Conservation (phyloP, 2,329 filamentous ascomycete genomes). For the Claviceps sp. region DNA sequence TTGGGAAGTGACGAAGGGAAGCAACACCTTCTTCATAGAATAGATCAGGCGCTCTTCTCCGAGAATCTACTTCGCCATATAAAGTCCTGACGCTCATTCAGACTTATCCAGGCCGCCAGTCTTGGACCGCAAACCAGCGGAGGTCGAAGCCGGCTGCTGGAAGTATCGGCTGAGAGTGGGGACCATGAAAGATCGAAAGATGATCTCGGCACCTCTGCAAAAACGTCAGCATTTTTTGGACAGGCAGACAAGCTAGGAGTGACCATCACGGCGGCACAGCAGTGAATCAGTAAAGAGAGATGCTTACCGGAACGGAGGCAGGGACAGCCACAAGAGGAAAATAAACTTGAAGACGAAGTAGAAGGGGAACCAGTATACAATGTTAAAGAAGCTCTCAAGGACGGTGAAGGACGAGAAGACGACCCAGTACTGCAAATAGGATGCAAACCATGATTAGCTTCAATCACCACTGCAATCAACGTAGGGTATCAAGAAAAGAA, state of each 20-base stretch:
- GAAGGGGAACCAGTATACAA: conserved; percentile 94
- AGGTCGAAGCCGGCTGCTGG: conserved; percentile 52
- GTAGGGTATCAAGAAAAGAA: neutral
- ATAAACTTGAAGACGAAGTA: conserved; percentile 99
- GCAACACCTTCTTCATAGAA: neutral
- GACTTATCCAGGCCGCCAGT: conserved; percentile 63
- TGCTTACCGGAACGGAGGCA: conserved; percentile 81
- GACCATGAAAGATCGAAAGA: conserved; percentile 93
- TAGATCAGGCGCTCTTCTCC: neutral
- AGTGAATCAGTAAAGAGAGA: neutral
- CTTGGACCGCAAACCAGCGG: conserved; percentile 79
- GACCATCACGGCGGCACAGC: neutral
- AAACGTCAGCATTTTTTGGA: neutral
- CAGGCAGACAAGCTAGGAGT: neutral
- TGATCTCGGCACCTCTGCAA: conserved; percentile 74
- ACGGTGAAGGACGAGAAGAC: conserved; percentile 74
- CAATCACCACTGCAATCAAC: neutral
- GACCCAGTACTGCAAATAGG: conserved; percentile 62
- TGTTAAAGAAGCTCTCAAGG: conserved; percentile 67
- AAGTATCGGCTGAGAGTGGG: conserved; percentile 93
- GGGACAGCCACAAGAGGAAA: conserved; percentile 92
- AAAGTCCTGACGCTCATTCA: conserved; percentile 34
- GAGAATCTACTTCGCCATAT: neutral
- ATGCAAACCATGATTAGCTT: conserved; percentile 9
- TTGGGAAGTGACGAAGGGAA: neutral